Base-by-base conservation (phyloP, 2,329 filamentous ascomycete genomes). In the Colletotrichum horii region DNA sequence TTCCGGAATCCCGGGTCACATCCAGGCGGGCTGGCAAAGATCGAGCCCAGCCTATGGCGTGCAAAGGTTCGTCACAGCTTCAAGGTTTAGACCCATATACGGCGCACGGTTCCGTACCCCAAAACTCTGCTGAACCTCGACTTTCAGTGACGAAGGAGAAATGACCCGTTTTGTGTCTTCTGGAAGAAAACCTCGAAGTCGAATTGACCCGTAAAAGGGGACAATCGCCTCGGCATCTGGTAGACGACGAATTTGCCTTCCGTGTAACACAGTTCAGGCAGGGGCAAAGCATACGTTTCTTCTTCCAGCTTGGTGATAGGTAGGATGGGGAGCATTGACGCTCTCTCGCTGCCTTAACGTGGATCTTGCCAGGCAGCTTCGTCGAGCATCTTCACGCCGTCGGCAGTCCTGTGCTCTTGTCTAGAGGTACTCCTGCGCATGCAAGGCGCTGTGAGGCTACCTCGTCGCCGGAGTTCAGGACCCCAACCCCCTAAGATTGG, bases 241-340 rank as follows among this genome's bases (percentile, higher is more conserved):
- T 43, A 26, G 15, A 22, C 16, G 32, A 34, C 26, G 28, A 16
- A 32, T 66, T 71, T n/a, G 66, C 36, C 61, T 30, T 58, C 24
- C 12, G 48, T 66, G 36, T 34, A 19, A 66, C 60, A 15, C 19
- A 22, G 24, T 55, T 32, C 55, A 52, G 38, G 48, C 60, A 48
- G 34, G 26, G 56, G 19, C 79, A 78, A 67, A 72, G 26, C 4
- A 79, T 79, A 78, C 62, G 26, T 73, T 76, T 67, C 76, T 77
- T 77, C 24, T 77, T 77, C 69, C 60, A 30, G 48, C 52, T 14
- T 48, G 58, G 60, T 56, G 52, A 55, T 66, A 58, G 32, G 32
- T 14, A 34, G 38, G 38, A 58, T 16, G n/a, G 55, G 43, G 70
- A 70, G 76, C 76, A 74, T 72, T 38, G 76, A 74, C 61, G n/a